Evolutionary conservation across 768 basidiomycete genomes (phyloP).

Genomic region (Tricholoma matsutake): DNA sequence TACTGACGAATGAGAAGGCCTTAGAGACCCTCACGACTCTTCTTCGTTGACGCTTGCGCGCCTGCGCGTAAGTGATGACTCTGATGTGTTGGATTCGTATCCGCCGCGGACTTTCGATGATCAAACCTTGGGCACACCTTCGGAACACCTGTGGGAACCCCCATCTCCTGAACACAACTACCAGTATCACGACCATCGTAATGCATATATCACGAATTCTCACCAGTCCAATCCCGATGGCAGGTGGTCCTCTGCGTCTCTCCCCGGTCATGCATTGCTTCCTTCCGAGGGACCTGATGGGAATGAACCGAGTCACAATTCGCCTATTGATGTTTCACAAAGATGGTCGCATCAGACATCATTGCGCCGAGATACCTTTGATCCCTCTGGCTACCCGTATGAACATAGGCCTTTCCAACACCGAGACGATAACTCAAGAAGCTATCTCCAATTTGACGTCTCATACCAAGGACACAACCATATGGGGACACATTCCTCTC

Average conservation of each 20-base stretch:
- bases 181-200: not conserved
- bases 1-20: slow-evolving; percentile 6
- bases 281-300: slow-evolving; percentile 1
- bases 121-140: not conserved
- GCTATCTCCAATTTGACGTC: not conserved
- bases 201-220: not conserved
- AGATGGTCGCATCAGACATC: not conserved
- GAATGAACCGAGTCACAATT: not conserved
- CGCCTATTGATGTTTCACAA: not conserved
- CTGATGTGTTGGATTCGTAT: slow-evolving; percentile 12
- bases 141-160: not conserved
- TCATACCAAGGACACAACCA: not conserved
- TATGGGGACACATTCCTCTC: not conserved
- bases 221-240: not conserved
- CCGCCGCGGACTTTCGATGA: not conserved
- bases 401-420: not conserved
- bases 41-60: slow-evolving; percentile 41
- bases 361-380: not conserved
- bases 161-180: not conserved
- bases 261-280: not conserved
- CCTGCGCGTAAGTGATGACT: slow-evolving; percentile 39
- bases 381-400: not conserved
- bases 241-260: not conserved
- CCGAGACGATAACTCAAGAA: slow-evolving; percentile 1
- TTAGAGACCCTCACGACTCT: slow-evolving; percentile 25